phyloP scores from a whole-genome alignment of 208 protist species.

The Leishmania turanica region DNA sequence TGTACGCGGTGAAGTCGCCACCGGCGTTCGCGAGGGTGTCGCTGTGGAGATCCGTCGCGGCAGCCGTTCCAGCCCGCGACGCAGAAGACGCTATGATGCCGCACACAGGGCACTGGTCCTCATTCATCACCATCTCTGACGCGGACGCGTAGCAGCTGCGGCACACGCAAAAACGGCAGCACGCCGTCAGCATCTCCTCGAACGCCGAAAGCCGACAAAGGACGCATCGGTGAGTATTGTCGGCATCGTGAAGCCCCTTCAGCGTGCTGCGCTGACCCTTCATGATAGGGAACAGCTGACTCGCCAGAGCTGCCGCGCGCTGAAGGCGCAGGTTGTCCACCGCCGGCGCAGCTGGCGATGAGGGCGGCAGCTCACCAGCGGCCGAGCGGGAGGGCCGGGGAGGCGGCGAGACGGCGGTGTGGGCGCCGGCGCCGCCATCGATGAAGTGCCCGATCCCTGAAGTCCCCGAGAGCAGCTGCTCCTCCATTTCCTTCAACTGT shows the following conservation, averaged over 20 bases:
- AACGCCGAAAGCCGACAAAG: constrained; percentile 68
- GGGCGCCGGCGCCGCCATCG: background rate
- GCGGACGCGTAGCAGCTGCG: constrained; percentile 53
- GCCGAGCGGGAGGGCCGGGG: background rate
- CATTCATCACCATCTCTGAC: constrained; percentile 60
- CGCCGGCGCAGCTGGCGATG: background rate
- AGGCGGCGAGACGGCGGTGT: background rate
- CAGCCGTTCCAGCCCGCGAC: background rate
- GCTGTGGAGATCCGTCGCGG: background rate
- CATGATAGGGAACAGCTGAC: constrained; percentile 62
- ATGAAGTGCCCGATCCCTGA: background rate
- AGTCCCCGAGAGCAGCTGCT: constrained; percentile 29
- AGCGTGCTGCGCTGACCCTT: constrained; percentile 25
- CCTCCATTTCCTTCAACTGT: constrained; percentile 48
- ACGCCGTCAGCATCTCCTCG: constrained; percentile 39
- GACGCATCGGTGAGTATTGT: constrained; percentile 50
- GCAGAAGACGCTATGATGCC: constrained; percentile 22
- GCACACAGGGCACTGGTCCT: constrained; percentile 73
- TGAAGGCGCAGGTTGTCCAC: constrained; percentile 44
- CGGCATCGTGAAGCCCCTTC: constrained; percentile 16
- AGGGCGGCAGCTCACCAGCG: constrained; percentile 1
- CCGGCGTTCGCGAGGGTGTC: background rate
- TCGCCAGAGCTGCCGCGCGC: constrained; percentile 53
- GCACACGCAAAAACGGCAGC: constrained; percentile 68
- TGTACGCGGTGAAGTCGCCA: background rate